Conservation (phyloP, 345 rosid species). For the Camelina sativa region DNA sequence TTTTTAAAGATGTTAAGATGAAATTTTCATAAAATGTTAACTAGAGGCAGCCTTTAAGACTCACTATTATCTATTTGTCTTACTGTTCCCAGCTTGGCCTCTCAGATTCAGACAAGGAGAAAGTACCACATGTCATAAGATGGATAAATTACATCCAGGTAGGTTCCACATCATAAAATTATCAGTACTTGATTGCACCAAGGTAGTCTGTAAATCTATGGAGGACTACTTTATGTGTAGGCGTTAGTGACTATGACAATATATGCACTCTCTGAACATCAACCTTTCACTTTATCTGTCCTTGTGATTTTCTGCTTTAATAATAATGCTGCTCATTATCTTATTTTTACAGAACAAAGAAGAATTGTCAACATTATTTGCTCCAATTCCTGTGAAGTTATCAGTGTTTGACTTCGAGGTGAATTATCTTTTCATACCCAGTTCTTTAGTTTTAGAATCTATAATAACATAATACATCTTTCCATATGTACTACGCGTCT, state of each 20-base stretch:
- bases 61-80: conserved; percentile 29
- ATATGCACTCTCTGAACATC: conserved; percentile 15
- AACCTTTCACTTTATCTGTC: not conserved
- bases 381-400: conserved; percentile 58
- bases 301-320: not conserved
- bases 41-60: not conserved
- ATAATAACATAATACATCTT: not conserved
- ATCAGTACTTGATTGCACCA: conserved; percentile 5
- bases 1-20: not conserved
- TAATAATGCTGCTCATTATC: not conserved
- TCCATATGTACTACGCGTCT: conserved; percentile 4
- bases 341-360: conserved; percentile 56
- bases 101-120: conserved; percentile 56
- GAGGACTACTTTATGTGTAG: not conserved
- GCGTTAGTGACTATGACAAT: not conserved
- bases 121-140: conserved; percentile 70
- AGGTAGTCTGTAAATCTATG: conserved; percentile 3
- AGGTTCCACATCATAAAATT: conserved; percentile 12
- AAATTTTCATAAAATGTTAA: not conserved
- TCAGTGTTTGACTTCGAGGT: conserved; percentile 64
- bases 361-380: conserved; percentile 55
- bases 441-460: not conserved
- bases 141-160: conserved; percentile 96
- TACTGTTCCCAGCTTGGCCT: conserved; percentile 57
- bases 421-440: conserved; percentile 35